Evolutionary conservation across 495 filamentous ascomycete genomes (phyloP), one percentile per base, ranked within the genome.

Genomic region (Trichoderma gamsii): DNA sequence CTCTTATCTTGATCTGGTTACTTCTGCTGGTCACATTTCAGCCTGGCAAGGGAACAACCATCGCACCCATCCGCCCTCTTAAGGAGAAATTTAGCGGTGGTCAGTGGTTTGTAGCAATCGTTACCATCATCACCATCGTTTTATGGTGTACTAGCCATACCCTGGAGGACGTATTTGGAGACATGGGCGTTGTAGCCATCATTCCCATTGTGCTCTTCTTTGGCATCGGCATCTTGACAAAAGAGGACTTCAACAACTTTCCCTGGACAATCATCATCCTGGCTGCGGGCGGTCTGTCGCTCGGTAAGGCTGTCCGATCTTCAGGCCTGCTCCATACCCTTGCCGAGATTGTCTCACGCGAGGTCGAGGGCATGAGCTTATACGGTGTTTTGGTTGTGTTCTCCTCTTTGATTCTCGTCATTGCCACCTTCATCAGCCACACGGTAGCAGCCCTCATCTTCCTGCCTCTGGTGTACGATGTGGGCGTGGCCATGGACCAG

Each of bases 171-270:
- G 76, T 92, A 12, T 96, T 99, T 71, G 95, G 95, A 41, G 93
- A 99, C 74, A 99, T 99, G 95, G 95, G 95, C 63, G 92, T 99
- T 67, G 90, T 99, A 61, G 95, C 95, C 66, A 96, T 99, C 75
- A 91, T 99, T 69, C 95, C 95, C 9, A 87, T 99, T 51, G 90
- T 95, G 46, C 80, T 97, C 43, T 99, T 99, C 84, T 99, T 98
- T 74, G 95, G 95, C 67, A 92, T 93, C 13, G 95, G 95, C 46
- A 96, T 99, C 74, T 85, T 99, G 15, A 99, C 93, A 35, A 99
- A 99, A 76, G 95, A 98, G 79, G 95, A 99, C 76, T 99, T 99
- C 75, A 99, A 99, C 82, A 99, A 99, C 75, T 99, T 99, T 79
- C 89, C 97, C 41, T 99, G 95, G 95, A 99, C 95, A 32, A 98